phyloP scores from a whole-genome alignment of 768 basidiomycete species.

The Xerocomus spinulosus region DNA sequence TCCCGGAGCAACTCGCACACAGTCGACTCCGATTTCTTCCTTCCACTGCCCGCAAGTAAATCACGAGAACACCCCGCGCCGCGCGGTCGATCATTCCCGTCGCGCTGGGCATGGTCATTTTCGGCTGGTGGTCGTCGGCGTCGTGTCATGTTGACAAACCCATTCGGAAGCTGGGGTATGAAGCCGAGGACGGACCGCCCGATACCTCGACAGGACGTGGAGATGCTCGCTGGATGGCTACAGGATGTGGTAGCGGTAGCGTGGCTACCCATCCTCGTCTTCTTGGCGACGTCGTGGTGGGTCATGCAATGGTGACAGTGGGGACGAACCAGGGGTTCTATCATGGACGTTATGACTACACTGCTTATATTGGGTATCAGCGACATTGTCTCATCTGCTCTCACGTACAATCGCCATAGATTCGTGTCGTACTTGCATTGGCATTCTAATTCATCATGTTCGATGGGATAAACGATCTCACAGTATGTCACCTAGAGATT shows the following conservation, averaged over 20 bases:
- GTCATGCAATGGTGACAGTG: conserved; percentile 21
- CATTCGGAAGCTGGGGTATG: conserved; percentile 6
- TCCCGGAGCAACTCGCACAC: conserved; percentile 2
- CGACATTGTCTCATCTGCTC: too few species aligned
- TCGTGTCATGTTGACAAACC: conserved; percentile 21
- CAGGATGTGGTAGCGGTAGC: conserved; percentile 33
- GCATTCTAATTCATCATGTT: too few species aligned
- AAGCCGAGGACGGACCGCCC: conserved; percentile 12
- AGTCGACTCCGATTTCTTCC: conserved; percentile 7
- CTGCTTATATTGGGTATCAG: too few species aligned
- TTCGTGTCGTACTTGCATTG: too few species aligned
- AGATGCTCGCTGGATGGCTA: conserved; percentile 28
- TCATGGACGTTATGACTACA: too few species aligned
- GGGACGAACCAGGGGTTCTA: too few species aligned
- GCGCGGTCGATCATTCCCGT: conserved; percentile 14
- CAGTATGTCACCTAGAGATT: too few species aligned
- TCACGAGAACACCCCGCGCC: conserved; percentile 3
- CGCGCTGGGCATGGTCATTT: conserved; percentile 25
- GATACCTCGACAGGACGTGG: conserved; percentile 15
- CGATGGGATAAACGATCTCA: too few species aligned
- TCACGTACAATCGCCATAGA: too few species aligned
- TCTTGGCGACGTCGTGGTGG: conserved; percentile 34
- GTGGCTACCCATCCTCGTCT: conserved; percentile 34
- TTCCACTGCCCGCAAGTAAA: conserved; percentile 18
- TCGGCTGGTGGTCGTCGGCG: conserved; percentile 21